phyloP scores from a whole-genome alignment of 108 stramenopile genomes.

The Chaetoceros muelleri region DNA sequence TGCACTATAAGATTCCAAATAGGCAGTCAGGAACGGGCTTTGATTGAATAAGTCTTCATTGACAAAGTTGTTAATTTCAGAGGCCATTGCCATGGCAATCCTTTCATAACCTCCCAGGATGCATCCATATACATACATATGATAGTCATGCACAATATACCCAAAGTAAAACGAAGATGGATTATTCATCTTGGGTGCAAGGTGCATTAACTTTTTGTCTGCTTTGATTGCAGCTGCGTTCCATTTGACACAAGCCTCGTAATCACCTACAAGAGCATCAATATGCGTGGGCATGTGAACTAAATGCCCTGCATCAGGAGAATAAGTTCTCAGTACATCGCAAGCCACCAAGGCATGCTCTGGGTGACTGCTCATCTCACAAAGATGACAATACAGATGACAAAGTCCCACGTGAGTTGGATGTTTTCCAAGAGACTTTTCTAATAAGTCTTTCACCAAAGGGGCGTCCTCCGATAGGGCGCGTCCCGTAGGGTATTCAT shows the following conservation, averaged over 20 bases:
- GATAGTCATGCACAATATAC: slow-evolving; percentile 79
- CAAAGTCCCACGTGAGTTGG: slow-evolving; percentile 70
- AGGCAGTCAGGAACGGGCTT: slow-evolving; percentile 56
- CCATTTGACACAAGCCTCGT: slow-evolving; percentile 60
- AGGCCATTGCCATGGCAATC: slow-evolving; percentile 55
- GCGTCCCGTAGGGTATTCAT: slow-evolving; percentile 67
- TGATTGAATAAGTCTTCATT: slow-evolving; percentile 56
- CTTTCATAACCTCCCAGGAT: slow-evolving; percentile 74
- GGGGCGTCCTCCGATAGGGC: slow-evolving; percentile 51
- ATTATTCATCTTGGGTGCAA: slow-evolving; percentile 60
- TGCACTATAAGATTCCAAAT: slow-evolving; percentile 72
- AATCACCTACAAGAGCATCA: slow-evolving; percentile 80
- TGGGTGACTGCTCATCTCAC: slow-evolving; percentile 73
- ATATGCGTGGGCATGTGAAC: slow-evolving; percentile 83
- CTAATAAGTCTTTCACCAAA: slow-evolving; percentile 47
- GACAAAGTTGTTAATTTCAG: slow-evolving; percentile 36
- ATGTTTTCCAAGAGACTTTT: slow-evolving; percentile 40
- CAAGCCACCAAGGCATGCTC: slow-evolving; percentile 54
- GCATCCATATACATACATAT: slow-evolving; percentile 71
- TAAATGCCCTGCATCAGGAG: slow-evolving; percentile 75
- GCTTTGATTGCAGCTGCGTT: slow-evolving; percentile 64
- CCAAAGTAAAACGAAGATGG: slow-evolving; percentile 76
- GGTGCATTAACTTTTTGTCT: slow-evolving; percentile 46
- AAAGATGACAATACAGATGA: slow-evolving; percentile 78
- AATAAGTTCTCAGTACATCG: slow-evolving; percentile 38